Evolutionary conservation across 768 basidiomycete genomes (phyloP).

Genomic region (Lactarius vividus): DNA sequence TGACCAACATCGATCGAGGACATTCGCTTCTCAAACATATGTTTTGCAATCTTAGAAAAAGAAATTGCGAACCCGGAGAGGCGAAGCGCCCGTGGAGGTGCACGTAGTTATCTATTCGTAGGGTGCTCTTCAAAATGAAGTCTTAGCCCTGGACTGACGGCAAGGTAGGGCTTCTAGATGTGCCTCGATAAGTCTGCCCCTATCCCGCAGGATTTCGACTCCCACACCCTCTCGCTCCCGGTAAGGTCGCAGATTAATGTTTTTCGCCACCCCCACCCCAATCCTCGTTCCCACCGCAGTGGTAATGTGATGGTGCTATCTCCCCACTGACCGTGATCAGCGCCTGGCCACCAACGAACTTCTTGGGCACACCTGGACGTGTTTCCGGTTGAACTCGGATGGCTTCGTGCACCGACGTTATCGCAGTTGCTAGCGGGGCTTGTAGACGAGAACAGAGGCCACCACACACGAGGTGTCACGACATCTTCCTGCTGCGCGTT

Average conservation of each 20-base stretch:
- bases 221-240: slow-evolving; percentile 1
- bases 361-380: background rate
- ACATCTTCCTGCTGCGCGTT: slow-evolving; percentile 2
- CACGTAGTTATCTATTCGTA: background rate
- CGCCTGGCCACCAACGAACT: background rate
- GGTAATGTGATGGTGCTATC: slow-evolving; percentile 1
- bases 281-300: background rate
- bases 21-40: slow-evolving; percentile 5
- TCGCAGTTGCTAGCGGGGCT: background rate
- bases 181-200: slow-evolving; percentile 21
- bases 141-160: background rate
- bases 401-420: background rate
- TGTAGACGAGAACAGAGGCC: background rate
- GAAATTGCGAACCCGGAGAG: slow-evolving; percentile 1
- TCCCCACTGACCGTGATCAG: background rate
- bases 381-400: slow-evolving; percentile 5
- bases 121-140: slow-evolving; percentile 2
- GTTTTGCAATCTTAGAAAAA: slow-evolving; percentile 9
- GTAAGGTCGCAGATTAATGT: background rate
- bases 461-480: background rate
- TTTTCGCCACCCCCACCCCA: background rate
- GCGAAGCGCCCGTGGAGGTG: background rate
- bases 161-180: slow-evolving; percentile 23
- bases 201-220: slow-evolving; percentile 7
- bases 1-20: slow-evolving; percentile 22